phyloP scores from a whole-genome alignment of 306 rosid genomes.

The Pterocarpus macrocarpus region DNA sequence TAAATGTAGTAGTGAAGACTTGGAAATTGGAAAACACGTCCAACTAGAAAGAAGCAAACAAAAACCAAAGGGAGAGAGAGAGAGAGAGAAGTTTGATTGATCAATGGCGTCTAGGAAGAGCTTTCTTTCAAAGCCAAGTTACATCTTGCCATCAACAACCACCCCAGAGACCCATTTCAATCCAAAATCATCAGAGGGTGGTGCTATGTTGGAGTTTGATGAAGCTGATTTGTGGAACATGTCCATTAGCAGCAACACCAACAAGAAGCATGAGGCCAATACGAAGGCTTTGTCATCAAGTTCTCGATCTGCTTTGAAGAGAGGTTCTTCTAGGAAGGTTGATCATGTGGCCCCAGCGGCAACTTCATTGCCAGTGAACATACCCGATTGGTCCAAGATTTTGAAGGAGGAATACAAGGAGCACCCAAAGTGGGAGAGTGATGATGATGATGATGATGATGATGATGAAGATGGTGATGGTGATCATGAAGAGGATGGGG shows the following conservation, averaged over 20 bases:
- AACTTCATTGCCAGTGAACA: constrained; percentile 74
- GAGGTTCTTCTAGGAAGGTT: constrained; percentile 32
- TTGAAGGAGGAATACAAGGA: constrained; percentile 67
- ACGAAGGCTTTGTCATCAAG: constrained; percentile 43
- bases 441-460: constrained; percentile 30
- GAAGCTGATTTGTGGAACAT: constrained; percentile 69
- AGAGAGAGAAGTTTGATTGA: not conserved
- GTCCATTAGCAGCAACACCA: not conserved
- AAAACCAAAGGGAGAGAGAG: not conserved
- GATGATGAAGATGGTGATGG: constrained; percentile 32
- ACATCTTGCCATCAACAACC: constrained; percentile 55
- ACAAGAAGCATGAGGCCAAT: not conserved
- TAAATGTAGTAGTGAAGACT: constrained; percentile 28
- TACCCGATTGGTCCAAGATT: constrained; percentile 92
- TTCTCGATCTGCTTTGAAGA: constrained; percentile 52
- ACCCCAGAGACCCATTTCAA: not conserved
- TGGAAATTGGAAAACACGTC: constrained; percentile 1
- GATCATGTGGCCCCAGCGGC: constrained; percentile 24
- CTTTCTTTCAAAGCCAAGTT: constrained; percentile 54
- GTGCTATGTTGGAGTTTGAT: constrained; percentile 56
- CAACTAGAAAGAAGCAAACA: not conserved
- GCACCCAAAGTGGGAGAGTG: constrained; percentile 45
- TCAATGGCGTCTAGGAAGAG: constrained; percentile 80
- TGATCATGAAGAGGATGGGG: constrained; percentile 1
- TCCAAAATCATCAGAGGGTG: constrained; percentile 40